Evolutionary conservation across 192 early-diverging fungal genomes (phyloP).

Genomic region (Coemansia javaensis): DNA sequence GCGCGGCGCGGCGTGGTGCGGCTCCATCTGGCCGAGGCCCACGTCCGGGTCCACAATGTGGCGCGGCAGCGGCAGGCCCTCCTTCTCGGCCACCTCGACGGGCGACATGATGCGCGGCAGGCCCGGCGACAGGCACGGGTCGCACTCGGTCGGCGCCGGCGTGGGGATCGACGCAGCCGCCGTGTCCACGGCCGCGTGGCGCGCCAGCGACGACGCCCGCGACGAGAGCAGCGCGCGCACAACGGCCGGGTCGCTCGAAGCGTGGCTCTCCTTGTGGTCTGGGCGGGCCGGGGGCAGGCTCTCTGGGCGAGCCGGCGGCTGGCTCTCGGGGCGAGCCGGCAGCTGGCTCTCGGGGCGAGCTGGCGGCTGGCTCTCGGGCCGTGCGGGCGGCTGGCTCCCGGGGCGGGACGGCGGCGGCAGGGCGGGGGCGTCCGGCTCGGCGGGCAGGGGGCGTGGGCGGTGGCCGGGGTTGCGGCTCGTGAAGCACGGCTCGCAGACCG

Average conservation of each 20-base stretch:
- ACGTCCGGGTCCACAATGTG: conserved; percentile 36
- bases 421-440: no score
- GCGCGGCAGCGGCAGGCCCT: conserved; percentile 40
- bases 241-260: neutral
- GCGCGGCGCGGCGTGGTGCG: neutral
- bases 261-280: no score
- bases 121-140: neutral
- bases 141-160: conserved; percentile 34
- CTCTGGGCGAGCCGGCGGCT: no score
- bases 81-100: conserved; percentile 41
- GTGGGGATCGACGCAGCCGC: conserved; percentile 34
- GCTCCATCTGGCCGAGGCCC: neutral
- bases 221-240: neutral
- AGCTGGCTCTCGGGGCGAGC: no score
- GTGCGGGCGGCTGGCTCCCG: no score
- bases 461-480: conserved; percentile 1
- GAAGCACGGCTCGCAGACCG: conserved; percentile 51
- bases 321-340: no score
- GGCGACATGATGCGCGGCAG: conserved; percentile 44
- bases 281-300: no score
- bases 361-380: no score
- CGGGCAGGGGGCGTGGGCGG: conserved; percentile 17
- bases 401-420: no score
- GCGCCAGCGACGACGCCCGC: neutral
- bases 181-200: neutral